Evolutionary conservation across 225 moss, liverwort and hornwort species (phyloP).

Genomic region (Pseudoscleropodium purum): DNA sequence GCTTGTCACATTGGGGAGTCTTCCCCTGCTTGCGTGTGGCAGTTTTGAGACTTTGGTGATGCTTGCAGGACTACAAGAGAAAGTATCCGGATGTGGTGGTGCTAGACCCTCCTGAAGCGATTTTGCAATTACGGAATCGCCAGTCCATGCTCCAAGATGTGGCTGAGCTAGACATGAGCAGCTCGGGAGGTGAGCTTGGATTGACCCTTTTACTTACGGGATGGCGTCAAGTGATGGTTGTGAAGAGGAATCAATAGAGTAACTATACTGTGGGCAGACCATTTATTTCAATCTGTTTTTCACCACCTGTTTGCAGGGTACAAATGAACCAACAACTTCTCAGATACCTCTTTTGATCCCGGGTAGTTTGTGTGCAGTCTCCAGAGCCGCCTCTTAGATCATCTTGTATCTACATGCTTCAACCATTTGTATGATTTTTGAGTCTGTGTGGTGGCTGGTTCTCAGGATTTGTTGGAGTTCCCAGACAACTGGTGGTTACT

Average conservation of each 20-base stretch:
- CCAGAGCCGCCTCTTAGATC: not conserved
- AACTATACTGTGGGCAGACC: not conserved
- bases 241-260: not conserved
- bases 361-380: slow-evolving; percentile 37
- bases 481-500: slow-evolving; percentile 39
- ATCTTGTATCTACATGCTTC: not conserved
- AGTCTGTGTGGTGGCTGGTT: not conserved
- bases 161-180: slow-evolving; percentile 27
- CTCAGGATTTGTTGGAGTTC: slow-evolving; percentile 41
- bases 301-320: slow-evolving; percentile 31
- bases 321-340: slow-evolving; percentile 28
- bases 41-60: slow-evolving; percentile 11
- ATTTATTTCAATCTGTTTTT: slow-evolving; percentile 31
- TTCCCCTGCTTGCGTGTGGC: not conserved
- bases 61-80: slow-evolving; percentile 38
- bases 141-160: slow-evolving; percentile 47
- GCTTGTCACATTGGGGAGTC: not conserved
- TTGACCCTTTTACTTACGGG: not conserved
- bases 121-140: slow-evolving; percentile 38
- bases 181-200: slow-evolving; percentile 28
- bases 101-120: slow-evolving; percentile 43
- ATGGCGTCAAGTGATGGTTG: not conserved
- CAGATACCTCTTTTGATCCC: slow-evolving; percentile 4
- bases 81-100: slow-evolving; percentile 38
- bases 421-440: not conserved